Conservation (phyloP, 192 early-diverging fungal species). For the Chytriomyces confervae region DNA sequence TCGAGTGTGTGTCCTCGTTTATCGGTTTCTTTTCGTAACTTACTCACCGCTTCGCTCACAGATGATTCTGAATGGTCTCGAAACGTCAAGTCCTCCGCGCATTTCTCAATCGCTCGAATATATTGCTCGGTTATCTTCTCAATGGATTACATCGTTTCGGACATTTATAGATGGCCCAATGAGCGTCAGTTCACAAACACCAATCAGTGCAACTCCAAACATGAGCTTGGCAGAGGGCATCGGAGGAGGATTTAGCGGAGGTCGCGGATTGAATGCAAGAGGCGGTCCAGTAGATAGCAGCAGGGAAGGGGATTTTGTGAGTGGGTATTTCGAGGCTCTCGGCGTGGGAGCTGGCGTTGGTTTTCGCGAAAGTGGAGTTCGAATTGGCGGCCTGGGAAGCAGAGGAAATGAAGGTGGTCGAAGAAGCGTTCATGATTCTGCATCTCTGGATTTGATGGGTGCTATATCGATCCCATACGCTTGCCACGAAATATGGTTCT, state of each 20-base stretch:
- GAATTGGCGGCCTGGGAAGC: no score
- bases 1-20: constrained; percentile 25
- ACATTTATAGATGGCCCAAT: constrained; percentile 7
- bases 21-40: neutral
- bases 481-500: constrained; percentile 38
- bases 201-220: constrained; percentile 26
- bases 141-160: constrained; percentile 22
- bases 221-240: neutral
- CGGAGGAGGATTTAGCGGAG: no score
- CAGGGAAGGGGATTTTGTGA: no score
- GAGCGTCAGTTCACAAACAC: constrained; percentile 3
- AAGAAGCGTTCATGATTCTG: no score
- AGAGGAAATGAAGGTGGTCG: no score
- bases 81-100: neutral
- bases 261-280: no score
- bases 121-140: constrained; percentile 5
- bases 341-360: no score
- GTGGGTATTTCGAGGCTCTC: no score
- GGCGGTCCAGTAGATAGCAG: no score
- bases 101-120: constrained; percentile 26
- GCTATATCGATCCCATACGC: constrained; percentile 43
- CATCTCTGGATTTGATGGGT: no score
- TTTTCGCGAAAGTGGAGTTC: no score
- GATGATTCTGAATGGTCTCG: constrained; percentile 8
- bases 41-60: neutral